Conservation (phyloP, 2,329 filamentous ascomycete genomes). For the Tolypocladium nubicola region DNA sequence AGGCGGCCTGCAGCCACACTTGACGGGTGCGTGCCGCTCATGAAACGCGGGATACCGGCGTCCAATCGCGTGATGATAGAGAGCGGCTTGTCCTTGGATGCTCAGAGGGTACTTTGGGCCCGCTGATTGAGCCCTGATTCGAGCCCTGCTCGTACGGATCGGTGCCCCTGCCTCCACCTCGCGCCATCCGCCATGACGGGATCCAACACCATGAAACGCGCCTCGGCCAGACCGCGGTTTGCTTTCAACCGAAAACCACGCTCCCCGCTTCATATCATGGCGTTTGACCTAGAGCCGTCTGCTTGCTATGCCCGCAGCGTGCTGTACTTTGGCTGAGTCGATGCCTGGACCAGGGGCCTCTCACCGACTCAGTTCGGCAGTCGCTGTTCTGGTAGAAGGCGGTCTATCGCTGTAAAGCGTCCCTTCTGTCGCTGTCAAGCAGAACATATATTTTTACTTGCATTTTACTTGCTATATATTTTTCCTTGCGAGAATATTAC, state of each 20-base stretch:
- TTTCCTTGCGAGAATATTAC: too few species aligned
- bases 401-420: too few species aligned
- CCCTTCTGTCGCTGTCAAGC: too few species aligned
- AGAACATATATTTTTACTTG: too few species aligned
- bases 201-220: not conserved
- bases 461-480: too few species aligned
- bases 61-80: not conserved
- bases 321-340: too few species aligned
- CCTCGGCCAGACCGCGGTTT: not conserved
- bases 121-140: not conserved
- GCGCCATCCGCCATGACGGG: not conserved
- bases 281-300: not conserved
- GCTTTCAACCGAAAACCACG: not conserved
- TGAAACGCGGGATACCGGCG: not conserved
- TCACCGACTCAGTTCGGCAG: not conserved
- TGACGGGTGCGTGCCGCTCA: not conserved
- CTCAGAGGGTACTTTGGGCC: not conserved
- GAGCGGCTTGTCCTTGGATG: not conserved
- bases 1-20: not conserved
- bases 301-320: not conserved
- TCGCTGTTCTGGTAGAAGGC: not conserved
- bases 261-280: not conserved
- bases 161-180: not conserved
- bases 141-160: not conserved
- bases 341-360: too few species aligned